Percentiles rank a stretch among this genome's conserved stretches.
Evolutionary conservation across 768 basidiomycete genomes (phyloP).

Genomic region (Rhizopogon salebrosus): DNA sequence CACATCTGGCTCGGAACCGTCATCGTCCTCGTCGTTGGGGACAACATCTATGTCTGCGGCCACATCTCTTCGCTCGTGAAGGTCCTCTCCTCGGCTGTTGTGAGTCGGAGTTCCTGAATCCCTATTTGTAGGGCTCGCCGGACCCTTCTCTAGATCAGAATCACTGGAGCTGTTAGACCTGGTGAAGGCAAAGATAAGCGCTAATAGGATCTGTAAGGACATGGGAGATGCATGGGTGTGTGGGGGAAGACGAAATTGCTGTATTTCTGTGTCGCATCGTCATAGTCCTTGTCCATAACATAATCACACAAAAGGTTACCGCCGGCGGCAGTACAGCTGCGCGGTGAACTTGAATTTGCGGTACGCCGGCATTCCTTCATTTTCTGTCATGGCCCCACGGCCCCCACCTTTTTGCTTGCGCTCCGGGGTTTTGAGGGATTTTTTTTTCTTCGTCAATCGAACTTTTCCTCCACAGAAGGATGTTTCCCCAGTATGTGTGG

Average conservation of each 20-base stretch:
- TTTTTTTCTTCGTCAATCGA: no score
- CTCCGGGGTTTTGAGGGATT: no score
- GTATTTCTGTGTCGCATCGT: neutral
- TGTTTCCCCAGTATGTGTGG: no score
- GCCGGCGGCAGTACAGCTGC: neutral
- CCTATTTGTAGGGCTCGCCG: neutral
- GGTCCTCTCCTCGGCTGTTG: neutral
- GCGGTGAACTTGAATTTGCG: no score
- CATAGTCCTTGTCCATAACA: neutral
- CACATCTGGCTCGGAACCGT: neutral
- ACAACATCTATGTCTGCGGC: no score
- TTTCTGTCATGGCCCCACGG: no score
- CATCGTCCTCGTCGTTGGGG: neutral
- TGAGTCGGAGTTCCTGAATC: neutral
- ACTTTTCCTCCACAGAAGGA: no score
- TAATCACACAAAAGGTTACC: neutral
- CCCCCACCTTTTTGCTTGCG: no score
- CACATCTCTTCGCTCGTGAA: neutral
- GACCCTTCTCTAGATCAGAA: slow-evolving; percentile 3
- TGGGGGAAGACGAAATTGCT: neutral
- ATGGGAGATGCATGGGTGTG: neutral
- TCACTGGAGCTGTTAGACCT: neutral
- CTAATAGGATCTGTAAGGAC: neutral
- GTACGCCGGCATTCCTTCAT: no score
- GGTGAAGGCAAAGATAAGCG: neutral